Conservation (phyloP, 1,284 basidiomycete species). For the Rhodotorula sp. region DNA sequence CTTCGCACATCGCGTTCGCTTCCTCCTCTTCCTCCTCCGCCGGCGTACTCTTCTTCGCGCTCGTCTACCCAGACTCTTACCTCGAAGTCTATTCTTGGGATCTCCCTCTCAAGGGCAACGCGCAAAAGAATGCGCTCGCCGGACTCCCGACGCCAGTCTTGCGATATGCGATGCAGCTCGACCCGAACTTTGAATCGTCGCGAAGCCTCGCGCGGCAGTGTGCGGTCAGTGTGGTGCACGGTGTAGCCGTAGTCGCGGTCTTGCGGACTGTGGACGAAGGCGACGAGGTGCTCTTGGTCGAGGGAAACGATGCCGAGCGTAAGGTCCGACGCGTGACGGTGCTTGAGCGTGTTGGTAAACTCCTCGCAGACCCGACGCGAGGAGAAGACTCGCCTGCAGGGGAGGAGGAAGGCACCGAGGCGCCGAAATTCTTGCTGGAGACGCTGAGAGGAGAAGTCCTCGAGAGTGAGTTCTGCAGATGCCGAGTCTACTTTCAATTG, state of each 20-base stretch:
- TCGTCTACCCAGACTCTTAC: conserved; percentile 6
- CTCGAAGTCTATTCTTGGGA: conserved; percentile 61
- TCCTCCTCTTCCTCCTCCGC: conserved; percentile 4
- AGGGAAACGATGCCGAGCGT: conserved; percentile 1
- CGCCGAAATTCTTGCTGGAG: conserved; percentile 54
- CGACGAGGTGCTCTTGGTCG: conserved; percentile 30
- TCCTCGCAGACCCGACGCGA: conserved; percentile 46
- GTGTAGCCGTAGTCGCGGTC: conserved; percentile 11
- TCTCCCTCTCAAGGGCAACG: conserved; percentile 13
- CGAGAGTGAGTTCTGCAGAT: conserved; percentile 52
- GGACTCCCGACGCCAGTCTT: conserved; percentile 19
- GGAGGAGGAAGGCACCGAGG: conserved; percentile 37
- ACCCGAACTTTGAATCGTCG: not conserved
- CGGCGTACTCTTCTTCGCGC: conserved; percentile 50
- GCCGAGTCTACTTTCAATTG: no score
- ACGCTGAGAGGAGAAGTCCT: conserved; percentile 57
- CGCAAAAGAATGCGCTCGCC: conserved; percentile 15
- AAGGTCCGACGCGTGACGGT: conserved; percentile 8
- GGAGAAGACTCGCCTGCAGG: conserved; percentile 10
- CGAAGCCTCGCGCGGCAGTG: conserved; percentile 20
- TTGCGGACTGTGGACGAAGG: conserved; percentile 15
- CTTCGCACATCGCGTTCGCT: conserved; percentile 68
- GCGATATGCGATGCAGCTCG: conserved; percentile 1
- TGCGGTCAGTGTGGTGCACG: conserved; percentile 9
- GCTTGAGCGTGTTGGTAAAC: conserved; percentile 52